Base-by-base conservation (phyloP, 106 monocot genomes). In the Allium fistulosum region DNA sequence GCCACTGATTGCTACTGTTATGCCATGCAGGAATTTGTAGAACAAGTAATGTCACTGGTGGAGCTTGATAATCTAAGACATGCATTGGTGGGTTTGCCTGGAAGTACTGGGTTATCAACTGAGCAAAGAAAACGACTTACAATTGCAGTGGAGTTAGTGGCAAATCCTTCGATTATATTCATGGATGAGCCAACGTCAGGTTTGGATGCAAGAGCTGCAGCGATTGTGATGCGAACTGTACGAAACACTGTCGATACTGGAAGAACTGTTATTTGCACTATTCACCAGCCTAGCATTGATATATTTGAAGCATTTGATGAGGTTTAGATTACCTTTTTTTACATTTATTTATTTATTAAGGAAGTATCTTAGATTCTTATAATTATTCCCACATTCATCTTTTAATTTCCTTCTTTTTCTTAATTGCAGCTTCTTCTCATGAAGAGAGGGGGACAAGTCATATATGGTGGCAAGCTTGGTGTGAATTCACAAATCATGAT, bases 251-350 rank as follows among this genome's bases (percentile, higher is more conserved):
- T 82, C 52, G 73, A 82, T 52, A 77, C 77, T 4, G 77, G 81
- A 55, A 73, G 81, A 73, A 81, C 81, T 77, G 81, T 77, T 26
- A 77, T 81, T 51, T 77, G 82, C 78, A 82, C 82, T 49, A 82
- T 82, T 59, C 78, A 82, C 71, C 82, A 78, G 51, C 78, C 78
- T 8, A 82, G 83, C 16, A 79, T 83, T 28, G 83, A 83, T 53
- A 83, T 83, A 65, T 84, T 84, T 73, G 83, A 84, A 76, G 76
- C 79, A 64, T 84, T 84, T 76, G 83, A 84, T 84, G 83, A 84
- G 80, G 83, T n/a, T n/a, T n/a, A n/a, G n/a, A n/a, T 48, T 57
- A 5, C 37, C 37, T n/a, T 37, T 5, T 4, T 37, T 37, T 4
- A 37, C 5, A 37, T 37, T 37, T 76, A 53, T 22, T 22, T 37